Base-by-base conservation (phyloP, 192 early-diverging fungal genomes). In the Coemansia sp. region DNA sequence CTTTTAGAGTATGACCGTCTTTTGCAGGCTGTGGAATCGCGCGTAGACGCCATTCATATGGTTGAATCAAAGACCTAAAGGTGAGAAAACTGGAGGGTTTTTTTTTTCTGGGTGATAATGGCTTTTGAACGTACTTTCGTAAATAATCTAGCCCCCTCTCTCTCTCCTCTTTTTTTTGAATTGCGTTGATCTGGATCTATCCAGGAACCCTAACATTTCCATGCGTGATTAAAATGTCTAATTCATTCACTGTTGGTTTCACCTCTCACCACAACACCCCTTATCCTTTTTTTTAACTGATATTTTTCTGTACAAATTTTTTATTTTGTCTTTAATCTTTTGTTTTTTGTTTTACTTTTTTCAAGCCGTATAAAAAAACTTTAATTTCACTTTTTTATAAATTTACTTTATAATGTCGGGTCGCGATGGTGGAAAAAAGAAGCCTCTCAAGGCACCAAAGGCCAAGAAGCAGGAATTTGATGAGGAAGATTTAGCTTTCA, bases 361-460 rank as follows among this genome's bases (percentile, higher is more conserved):
- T 43, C 4, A 9, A 43, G n/a, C 34, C 24, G 9, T 8, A 52
- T 10, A 9, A 29, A 11, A 23, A 22, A 24, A 34, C 23, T 42
- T 52, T 38, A 7, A 4, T 38, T 24, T 37, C 23, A 13, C 28
- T 47, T 14, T 25, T 1, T 38, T 46, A 38, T 14, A 28, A 40
- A 20, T n/a, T 45, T 45, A 28, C 9, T 45, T 41, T 11, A 47
- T 45, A 43, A 70, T 70, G 67, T 44, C 58, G 4, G 42, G 60
- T 22, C 60, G 60, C 24, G 38, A 70, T 75, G 89, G 89, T 71
- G 89, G 89, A 75, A 91, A 91, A 76, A 77, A 84, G 32, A 91
- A 91, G 86, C 91, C 91, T 46, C 78, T 94, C 41, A 94, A 92
- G 89, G 78, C 77, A 20, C 67, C 87, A 62, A 92, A 92, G 85